Percentiles rank a stretch among this genome's conserved stretches.
Evolutionary conservation across 1,284 basidiomycete species (phyloP).

Genomic region (Pseudozyma flocculosa): DNA sequence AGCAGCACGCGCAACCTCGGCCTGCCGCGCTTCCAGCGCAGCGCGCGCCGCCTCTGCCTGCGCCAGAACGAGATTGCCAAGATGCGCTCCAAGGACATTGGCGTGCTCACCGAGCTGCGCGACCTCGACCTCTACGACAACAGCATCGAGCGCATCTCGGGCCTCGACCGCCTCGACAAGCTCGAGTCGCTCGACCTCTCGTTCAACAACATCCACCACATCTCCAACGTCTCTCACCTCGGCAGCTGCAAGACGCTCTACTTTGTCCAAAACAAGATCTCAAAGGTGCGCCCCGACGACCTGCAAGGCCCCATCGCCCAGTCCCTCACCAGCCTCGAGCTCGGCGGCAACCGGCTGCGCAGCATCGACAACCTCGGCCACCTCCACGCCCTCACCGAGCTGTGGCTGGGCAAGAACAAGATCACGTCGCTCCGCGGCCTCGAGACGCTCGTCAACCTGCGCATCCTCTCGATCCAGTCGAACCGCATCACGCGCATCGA

Average conservation of each 20-base stretch:
- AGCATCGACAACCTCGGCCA: constrained; percentile 86
- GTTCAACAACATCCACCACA: constrained; percentile 76
- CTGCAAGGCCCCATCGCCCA: constrained; percentile 65
- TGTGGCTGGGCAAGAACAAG: constrained; percentile 84
- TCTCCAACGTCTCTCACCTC: constrained; percentile 64
- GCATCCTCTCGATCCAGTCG: constrained; percentile 72
- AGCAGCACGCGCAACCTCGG: constrained; percentile 63
- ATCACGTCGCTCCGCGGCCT: constrained; percentile 43
- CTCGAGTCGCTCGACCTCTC: constrained; percentile 86
- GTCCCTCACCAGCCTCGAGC: constrained; percentile 79
- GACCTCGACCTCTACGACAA: constrained; percentile 97
- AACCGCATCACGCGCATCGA: constrained; percentile 90
- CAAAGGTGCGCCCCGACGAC: constrained; percentile 67
- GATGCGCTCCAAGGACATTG: constrained; percentile 63
- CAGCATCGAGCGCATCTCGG: constrained; percentile 64
- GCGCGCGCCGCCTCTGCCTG: constrained; percentile 77
- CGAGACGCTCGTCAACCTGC: constrained; percentile 17
- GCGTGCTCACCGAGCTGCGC: constrained; percentile 69
- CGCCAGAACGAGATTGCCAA: constrained; percentile 81
- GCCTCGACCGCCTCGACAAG: constrained; percentile 61
- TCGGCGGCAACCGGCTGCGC: constrained; percentile 87
- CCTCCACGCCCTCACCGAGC: constrained; percentile 78
- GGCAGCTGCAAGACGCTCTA: constrained; percentile 72
- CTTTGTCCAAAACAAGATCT: constrained; percentile 95
- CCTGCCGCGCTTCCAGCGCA: constrained; percentile 70